Evolutionary conservation across 441 rosid genomes (phyloP), one percentile per base, ranked within the genome.

Genomic region (Erodium trifolium): DNA sequence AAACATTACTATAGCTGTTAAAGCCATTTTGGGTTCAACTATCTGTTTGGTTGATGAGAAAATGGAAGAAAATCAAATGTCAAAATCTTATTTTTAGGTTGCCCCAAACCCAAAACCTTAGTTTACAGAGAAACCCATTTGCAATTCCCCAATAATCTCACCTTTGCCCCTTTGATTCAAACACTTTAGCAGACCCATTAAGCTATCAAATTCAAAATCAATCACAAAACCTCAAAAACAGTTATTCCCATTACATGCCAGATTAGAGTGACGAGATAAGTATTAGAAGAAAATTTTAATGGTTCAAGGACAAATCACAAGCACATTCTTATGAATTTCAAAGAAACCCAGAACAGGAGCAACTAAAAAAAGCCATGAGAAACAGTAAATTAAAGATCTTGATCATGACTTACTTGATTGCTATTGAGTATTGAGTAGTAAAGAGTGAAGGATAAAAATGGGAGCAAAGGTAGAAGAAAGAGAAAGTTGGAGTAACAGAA

Each of bases 401-500:
- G 9, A 45, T 45, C 53, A 45, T 11, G 53, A 45, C 51, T 45
- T 45, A 45, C 51, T 45, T 45, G 51, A 11, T 45, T 45, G 51
- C 13, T 9, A 45, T 45, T 10, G 55, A 47, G 16, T 3, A 47
- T n/a, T 47, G 10, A 45, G 2, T n/a, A 47, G 55, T 47, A 12
- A 47, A 12, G 14, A 47, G 14, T 3, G 14, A 47, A 47, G 10
- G 5, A 3, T 11, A 11, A 11, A 11, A n/a, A n/a, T 47, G n/a
- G 65, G 16, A 2, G 57, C 37, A 41, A 0, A 16, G 31, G 17
- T 45, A 41, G 29, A 27, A 19, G 76, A 37, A 7, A 67, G 72
- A 70, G 3, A 57, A 19, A 69, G 16, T 45, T 72, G 70, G 76
- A 75, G 55, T 47, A 47, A 47, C 55, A 47, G 55, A 47, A 47